Evolutionary conservation across 1,284 basidiomycete genomes (phyloP), one percentile per base, ranked within the genome.

Genomic region (Wallemia ichthyophaga): DNA sequence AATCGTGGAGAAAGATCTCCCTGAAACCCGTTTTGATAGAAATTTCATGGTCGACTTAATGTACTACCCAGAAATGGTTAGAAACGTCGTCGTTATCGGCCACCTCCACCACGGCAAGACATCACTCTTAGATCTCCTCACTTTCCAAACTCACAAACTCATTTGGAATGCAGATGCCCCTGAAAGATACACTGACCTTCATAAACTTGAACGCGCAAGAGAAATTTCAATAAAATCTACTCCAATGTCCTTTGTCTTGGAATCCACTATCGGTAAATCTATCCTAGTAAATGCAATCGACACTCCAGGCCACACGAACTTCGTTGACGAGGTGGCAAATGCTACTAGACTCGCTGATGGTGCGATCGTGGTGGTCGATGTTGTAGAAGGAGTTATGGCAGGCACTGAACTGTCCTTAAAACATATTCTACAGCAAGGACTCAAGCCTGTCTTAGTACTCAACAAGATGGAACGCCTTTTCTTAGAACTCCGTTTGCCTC

Each of bases 101-200:
- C 91, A 96, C 68, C 72, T 99, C 56, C 92, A 98, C 68, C 94
- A 98, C 66, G 94, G 94, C 66, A 99, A 99, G 74, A 96, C 94
- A 0, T 82, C 85, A 0, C 72, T 99, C 48, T 73, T 99, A 76
- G 94, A 99, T 69, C 94, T 94, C 85, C 78, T 98, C 61, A 81
- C 94, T 1, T 84, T 87, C 64, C 89, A 98, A 72, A 98, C 94
- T 0, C 94, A 99, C 71, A 85, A 88, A 69, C 73, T 98, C 63
- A 76, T 81, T 5, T 92, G 88, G 84, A 85, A 94, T 67, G 79
- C 85, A 26, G 88, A 92, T 71, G 76, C 79, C 65, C 79, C 81
- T 65, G 75, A 80, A 31, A 85, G 88, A 61, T 99, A 98, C 68
- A 98, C 94, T 27, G 94, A 99, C 68, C 89, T 87, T 0, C 92